Percentiles rank a stretch among this genome's conserved stretches.
Conservation (phyloP, 371 early-diverging fungal genomes). For the Actinomortierella wolfii region DNA sequence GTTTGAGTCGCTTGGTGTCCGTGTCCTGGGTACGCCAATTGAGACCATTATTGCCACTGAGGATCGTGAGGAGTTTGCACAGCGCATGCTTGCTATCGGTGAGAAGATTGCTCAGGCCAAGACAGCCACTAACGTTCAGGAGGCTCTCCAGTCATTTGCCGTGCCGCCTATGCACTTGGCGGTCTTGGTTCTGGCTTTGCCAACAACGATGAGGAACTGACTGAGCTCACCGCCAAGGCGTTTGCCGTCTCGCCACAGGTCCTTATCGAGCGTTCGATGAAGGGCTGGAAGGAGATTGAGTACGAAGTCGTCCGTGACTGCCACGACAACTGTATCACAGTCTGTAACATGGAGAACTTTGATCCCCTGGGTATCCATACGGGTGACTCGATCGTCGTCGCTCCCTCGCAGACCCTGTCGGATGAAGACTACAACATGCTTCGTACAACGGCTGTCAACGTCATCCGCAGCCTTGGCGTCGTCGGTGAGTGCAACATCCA, state of each 20-base stretch:
- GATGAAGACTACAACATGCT: conserved; percentile 97
- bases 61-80: conserved; percentile 94
- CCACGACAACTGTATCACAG: conserved; percentile 93
- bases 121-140: conserved; percentile 78
- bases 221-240: conserved; percentile 79
- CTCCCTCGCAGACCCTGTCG: conserved; percentile 92
- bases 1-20: conserved; percentile 83
- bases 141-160: conserved; percentile 93
- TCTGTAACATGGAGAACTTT: conserved; percentile 99
- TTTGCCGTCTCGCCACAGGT: conserved; percentile 91
- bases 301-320: conserved; percentile 96
- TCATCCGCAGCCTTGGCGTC: conserved; percentile 88
- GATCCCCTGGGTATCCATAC: conserved; percentile 98
- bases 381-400: conserved; percentile 97
- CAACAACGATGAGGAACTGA: conserved; percentile 76
- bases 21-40: conserved; percentile 93
- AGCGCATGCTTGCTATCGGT: conserved; percentile 80
- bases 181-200: conserved; percentile 97
- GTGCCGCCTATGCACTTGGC: conserved; percentile 94
- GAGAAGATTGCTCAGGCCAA: conserved; percentile 85
- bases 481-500: conserved; percentile 98
- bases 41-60: conserved; percentile 90
- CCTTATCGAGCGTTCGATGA: conserved; percentile 93
- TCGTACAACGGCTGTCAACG: conserved; percentile 74
- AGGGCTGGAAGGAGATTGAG: conserved; percentile 98